Evolutionary conservation across 441 rosid genomes (phyloP).

Genomic region (Manihot esculenta): DNA sequence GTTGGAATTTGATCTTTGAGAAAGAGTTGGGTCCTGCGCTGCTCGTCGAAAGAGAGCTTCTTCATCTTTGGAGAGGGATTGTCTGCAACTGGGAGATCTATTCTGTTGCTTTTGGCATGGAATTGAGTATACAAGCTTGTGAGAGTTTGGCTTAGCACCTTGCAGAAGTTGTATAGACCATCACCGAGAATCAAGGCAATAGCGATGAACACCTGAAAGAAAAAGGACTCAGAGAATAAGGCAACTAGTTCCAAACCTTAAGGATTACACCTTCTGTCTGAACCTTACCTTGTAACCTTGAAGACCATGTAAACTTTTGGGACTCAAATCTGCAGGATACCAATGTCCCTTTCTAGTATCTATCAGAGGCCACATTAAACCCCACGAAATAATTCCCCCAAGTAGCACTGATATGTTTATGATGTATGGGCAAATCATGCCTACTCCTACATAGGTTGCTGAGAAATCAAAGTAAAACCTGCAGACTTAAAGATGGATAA

Average conservation of each 20-base stretch:
- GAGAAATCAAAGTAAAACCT: constrained; percentile 23
- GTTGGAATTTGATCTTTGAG: constrained; percentile 22
- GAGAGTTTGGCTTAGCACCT: constrained; percentile 18
- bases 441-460: constrained; percentile 21
- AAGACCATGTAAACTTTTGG: constrained; percentile 14
- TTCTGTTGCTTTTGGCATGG: constrained; percentile 4
- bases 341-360: constrained; percentile 14
- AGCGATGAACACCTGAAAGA: constrained; percentile 17
- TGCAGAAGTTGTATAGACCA: constrained; percentile 20
- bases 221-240: not conserved
- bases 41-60: constrained; percentile 15
- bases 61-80: not conserved
- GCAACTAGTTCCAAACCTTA: not conserved
- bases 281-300: constrained; percentile 16
- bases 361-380: constrained; percentile 21
- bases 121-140: constrained; percentile 6
- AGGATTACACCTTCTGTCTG: too few relatives aligned
- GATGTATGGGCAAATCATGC: constrained; percentile 21
- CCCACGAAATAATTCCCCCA: constrained; percentile 21
- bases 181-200: constrained; percentile 18
- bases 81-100: constrained; percentile 7
- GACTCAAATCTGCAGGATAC: constrained; percentile 10
- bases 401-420: constrained; percentile 18
- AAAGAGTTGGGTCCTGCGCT: constrained; percentile 18
- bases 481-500: not conserved